These are phyloP conservation scores for Camellia japonica DNA, from an alignment of 148 eudicot genomes.

Conservation along the genomic window DNA sequence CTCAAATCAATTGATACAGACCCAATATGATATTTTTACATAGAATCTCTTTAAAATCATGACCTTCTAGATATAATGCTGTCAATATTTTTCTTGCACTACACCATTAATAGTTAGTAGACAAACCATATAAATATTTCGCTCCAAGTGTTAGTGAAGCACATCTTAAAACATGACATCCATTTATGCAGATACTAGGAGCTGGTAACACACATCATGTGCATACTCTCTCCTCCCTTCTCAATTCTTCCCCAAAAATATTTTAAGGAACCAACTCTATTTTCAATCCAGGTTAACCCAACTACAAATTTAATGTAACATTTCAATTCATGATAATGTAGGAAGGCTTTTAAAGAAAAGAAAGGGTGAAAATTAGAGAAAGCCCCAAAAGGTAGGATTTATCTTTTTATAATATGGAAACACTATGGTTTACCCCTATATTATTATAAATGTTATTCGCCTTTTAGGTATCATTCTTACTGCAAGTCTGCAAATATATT, in stretches of 20 bases:
- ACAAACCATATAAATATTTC: not conserved
- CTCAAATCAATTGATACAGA: constrained; percentile 8
- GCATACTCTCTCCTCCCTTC: not conserved
- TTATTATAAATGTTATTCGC: constrained; percentile 8
- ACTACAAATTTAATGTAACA: not conserved
- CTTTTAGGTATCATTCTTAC: not conserved
- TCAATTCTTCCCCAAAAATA: not conserved
- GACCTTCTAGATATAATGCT: not conserved
- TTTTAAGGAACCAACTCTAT: not conserved
- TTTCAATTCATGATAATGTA: not conserved
- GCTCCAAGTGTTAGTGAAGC: not conserved
- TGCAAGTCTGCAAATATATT: not conserved
- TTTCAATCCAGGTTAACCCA: constrained; percentile 1
- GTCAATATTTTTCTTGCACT: not conserved
- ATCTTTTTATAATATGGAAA: not conserved
- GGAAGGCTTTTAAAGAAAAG: not conserved
- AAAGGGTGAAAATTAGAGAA: not conserved
- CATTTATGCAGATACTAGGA: constrained; percentile 1
- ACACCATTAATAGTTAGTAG: not conserved
- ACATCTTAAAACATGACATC: not conserved
- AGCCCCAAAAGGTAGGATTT: not conserved
- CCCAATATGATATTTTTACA: not conserved
- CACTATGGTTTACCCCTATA: not conserved
- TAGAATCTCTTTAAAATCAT: constrained; percentile 1
- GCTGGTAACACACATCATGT: not conserved